Percentiles rank a stretch among this genome's conserved stretches.
These are phyloP conservation scores for Malassezia arunalokei DNA, from an alignment of 1,284 basidiomycete species.

Conservation along the genomic window DNA sequence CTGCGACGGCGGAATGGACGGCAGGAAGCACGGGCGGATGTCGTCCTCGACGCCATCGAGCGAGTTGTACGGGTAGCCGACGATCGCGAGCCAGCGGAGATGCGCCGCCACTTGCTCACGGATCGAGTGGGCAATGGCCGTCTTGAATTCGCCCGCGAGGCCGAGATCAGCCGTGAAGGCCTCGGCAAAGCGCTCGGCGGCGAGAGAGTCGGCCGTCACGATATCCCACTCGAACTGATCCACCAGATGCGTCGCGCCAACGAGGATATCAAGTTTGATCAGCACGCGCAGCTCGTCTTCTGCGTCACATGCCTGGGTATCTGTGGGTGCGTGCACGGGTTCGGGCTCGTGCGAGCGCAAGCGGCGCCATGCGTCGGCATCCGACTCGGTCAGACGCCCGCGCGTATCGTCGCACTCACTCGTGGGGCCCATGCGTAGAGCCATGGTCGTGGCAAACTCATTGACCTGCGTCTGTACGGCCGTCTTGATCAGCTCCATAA, in stretches of 20 bases:
- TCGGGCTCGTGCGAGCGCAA: constrained; percentile 20
- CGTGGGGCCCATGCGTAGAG: constrained; percentile 17
- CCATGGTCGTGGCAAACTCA: constrained; percentile 52
- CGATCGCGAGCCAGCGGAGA: constrained; percentile 79
- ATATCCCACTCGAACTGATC: constrained; percentile 99
- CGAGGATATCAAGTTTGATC: constrained; percentile 91
- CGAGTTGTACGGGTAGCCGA: constrained; percentile 74
- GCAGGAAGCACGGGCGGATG: constrained; percentile 74
- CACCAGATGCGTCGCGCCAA: constrained; percentile 80
- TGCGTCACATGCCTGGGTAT: not conserved
- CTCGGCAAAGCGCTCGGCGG: constrained; percentile 85
- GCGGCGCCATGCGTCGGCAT: not conserved
- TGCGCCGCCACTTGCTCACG: constrained; percentile 87
- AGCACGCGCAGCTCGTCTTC: constrained; percentile 65
- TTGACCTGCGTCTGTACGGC: constrained; percentile 74
- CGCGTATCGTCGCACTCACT: not conserved
- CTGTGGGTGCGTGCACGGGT: constrained; percentile 29
- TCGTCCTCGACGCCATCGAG: constrained; percentile 76
- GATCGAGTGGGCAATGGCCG: constrained; percentile 87
- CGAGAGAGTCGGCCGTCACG: constrained; percentile 58
- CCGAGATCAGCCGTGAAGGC: constrained; percentile 78
- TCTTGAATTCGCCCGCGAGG: constrained; percentile 71
- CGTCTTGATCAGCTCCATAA: constrained; percentile 64
- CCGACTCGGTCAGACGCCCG: constrained; percentile 9
- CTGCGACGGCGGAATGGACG: constrained; percentile 51